A percentile compares a stretch with the other conserved stretches of the same genome.
phyloP scores from a whole-genome alignment of 139 green algal species.

The Coelastrella sp. region DNA sequence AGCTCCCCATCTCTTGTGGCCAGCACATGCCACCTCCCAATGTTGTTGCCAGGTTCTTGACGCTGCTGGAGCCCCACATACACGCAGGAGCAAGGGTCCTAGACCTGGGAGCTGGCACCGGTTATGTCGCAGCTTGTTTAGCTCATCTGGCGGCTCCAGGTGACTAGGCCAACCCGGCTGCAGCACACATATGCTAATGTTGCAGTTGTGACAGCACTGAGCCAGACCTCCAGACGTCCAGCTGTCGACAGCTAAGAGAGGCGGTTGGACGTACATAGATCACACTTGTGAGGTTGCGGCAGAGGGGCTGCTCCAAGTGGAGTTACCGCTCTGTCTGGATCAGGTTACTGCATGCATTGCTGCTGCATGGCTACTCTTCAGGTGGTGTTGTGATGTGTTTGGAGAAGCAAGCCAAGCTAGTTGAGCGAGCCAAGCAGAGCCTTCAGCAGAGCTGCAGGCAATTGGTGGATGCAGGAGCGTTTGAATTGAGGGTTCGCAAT shows the following conservation, averaged over 20 bases:
- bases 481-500: background rate
- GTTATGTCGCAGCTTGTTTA: background rate
- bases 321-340: too few relatives aligned
- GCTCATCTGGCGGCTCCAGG: background rate
- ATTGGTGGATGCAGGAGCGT: background rate
- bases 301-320: too few relatives aligned
- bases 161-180: background rate
- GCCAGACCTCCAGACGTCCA: too few relatives aligned
- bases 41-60: background rate
- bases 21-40: constrained; percentile 13
- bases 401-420: constrained; percentile 41
- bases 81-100: background rate
- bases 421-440: background rate
- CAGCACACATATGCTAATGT: background rate
- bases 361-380: background rate
- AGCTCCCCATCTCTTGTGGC: constrained; percentile 25
- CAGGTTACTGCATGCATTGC: too few relatives aligned
- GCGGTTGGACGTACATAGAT: too few relatives aligned
- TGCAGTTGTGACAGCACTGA: background rate
- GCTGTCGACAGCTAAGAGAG: too few relatives aligned
- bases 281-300: too few relatives aligned
- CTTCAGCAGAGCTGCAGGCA: background rate
- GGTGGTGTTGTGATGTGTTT: background rate
- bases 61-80: constrained; percentile 2
- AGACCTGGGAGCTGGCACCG: background rate